Evolutionary conservation across 352 stramenopile species (phyloP), one percentile per base, ranked within the genome.

Genomic region (Globisporangium emineosum): DNA sequence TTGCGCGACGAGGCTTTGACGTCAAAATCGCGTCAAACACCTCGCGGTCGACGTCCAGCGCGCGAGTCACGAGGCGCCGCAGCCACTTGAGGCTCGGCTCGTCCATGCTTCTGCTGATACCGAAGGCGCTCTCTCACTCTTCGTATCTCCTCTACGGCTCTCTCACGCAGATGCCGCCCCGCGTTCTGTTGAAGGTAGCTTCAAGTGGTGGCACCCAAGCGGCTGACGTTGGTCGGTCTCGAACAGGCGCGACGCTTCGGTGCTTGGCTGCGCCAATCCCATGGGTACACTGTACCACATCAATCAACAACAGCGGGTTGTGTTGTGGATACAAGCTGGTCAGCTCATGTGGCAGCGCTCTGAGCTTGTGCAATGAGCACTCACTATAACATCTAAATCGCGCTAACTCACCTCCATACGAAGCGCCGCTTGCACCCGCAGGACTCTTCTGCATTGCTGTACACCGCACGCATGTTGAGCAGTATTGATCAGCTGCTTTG

Each of bases 11-110:
- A 37, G 74, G 33, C 42, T 71, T 77, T 17, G 80, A 61, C 15
- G 70, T 69, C 23, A 86, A 50, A 8, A 89, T 67, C 27, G 80
- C 68, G 58, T 93, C 80, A 45, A 93, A 83, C 10, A 85, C 72
- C 2, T 72, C 59, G 21, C 57, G 57, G 21, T 90, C 79, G 6
- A 90, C 59, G 59, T 91, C 84, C 37, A 93, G 67, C 58, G 82
- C 69, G 49, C 73, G 69, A 17, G 76, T 78, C 60, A 91, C 74
- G n/a, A 91, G 77, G 2, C 82, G 79, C 40, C 72, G 79, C 51
- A 93, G 76, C 84, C 84, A 93, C 19, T 69, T 70, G 21, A 71
- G 55, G 29, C 70, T 73, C 47, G 71, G 49, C 1, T 90, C 83
- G 57, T 93, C 80, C 77, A 93, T 85, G 30, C 33, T 47, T 13